These are phyloP conservation scores for Ustilago vetiveriae DNA, from an alignment of 1,284 basidiomycete genomes.

Conservation along the genomic window DNA sequence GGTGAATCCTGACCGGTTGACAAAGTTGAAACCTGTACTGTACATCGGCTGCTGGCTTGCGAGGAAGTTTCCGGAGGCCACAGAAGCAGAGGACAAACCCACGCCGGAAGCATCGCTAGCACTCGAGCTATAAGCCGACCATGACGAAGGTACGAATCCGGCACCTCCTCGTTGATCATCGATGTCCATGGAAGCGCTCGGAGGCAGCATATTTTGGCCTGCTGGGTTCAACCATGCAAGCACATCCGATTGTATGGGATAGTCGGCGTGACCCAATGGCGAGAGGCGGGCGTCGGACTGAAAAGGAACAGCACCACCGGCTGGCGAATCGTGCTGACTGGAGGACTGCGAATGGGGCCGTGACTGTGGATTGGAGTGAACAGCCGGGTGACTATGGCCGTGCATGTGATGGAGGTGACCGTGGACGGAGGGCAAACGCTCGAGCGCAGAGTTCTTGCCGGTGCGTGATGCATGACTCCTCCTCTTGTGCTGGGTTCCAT, in stretches of 20 bases:
- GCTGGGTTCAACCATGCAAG: conserved; percentile 37
- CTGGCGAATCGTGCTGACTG: conserved; percentile 37
- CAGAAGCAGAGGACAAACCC: conserved; percentile 8
- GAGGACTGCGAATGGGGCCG: conserved; percentile 37
- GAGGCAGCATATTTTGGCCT: conserved; percentile 12
- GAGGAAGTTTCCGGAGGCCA: conserved; percentile 8
- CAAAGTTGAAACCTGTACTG: conserved; percentile 15
- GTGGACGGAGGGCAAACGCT: conserved; percentile 44
- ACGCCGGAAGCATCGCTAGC: conserved; percentile 28
- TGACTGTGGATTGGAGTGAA: conserved; percentile 18
- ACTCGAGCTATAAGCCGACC: conserved; percentile 40
- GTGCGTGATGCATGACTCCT: conserved; percentile 45
- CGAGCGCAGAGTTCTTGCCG: conserved; percentile 44
- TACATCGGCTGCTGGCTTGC: conserved; percentile 8
- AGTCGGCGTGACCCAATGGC: conserved; percentile 16
- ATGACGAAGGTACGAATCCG: conserved; percentile 12
- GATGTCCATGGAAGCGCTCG: conserved; percentile 29
- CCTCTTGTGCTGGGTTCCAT: conserved; percentile 36
- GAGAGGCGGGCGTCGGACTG: conserved; percentile 27
- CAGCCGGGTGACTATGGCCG: conserved; percentile 19
- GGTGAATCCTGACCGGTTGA: conserved; percentile 12
- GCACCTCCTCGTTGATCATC: conserved; percentile 19
- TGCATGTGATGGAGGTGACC: conserved; percentile 41
- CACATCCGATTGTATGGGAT: conserved; percentile 21
- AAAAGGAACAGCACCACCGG: conserved; percentile 20